These are phyloP conservation scores for Geosmithia flava DNA, from an alignment of 2,329 filamentous ascomycete genomes.

Conservation along the genomic window DNA sequence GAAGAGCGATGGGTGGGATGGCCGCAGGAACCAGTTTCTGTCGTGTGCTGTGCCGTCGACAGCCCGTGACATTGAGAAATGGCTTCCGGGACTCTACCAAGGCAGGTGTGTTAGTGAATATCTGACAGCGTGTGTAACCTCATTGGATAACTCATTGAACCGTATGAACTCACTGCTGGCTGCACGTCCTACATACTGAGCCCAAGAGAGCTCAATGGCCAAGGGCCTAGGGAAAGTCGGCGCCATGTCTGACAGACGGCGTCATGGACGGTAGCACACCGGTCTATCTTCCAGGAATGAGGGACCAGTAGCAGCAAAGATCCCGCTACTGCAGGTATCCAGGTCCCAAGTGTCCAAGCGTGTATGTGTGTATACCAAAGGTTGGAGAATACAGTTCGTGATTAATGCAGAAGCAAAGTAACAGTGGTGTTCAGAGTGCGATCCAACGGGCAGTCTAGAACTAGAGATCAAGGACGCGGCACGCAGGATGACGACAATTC, in stretches of 20 bases:
- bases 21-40: constrained; percentile 13
- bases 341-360: no score
- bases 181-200: background rate
- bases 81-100: constrained; percentile 7
- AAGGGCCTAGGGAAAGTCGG: background rate
- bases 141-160: background rate
- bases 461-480: background rate
- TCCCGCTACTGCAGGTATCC: background rate
- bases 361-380: constrained; percentile 3
- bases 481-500: background rate
- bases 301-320: no score
- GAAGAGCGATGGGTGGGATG: constrained; percentile 20
- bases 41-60: constrained; percentile 25
- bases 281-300: background rate
- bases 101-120: background rate
- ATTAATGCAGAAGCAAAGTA: background rate
- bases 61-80: constrained; percentile 10
- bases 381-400: background rate
- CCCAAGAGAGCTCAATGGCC: background rate
- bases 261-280: background rate
- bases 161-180: background rate
- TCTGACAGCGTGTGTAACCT: background rate
- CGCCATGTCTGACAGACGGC: background rate
- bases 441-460: background rate
- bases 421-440: background rate